Evolutionary conservation across 129 eudicot species (phyloP), one percentile per base, ranked within the genome.

Genomic region (Deinandra increscens): DNA sequence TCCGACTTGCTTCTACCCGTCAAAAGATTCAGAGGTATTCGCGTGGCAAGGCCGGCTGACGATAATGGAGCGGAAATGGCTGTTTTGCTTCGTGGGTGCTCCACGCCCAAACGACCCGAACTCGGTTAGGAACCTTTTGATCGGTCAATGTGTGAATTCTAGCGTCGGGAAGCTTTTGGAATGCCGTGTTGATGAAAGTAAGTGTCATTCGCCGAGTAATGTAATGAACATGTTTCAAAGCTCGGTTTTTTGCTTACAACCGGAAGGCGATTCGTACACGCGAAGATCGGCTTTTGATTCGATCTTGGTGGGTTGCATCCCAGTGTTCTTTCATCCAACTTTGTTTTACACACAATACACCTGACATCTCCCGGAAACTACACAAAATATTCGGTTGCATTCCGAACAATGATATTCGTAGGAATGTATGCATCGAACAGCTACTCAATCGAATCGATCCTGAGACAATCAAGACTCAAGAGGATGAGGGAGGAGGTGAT

Each of bases 21-120:
- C 65, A 29, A 29, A 33, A 13, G 65, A 59, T 59, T 14, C 39
- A 26, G 65, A 59, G 7, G 20, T 59, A 29, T 33, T 59, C 12
- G 7, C 29, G 14, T 59, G 65, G 65, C 65, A 59, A 72, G 83
- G 84, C 20, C 70, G 86, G 45, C 79, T 89, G 90, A 79, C 79
- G 72, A 83, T 82, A 12, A 46, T 77, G 42, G 80, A 83, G 18
- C 13, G 96, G 22, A 79, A 78, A 45, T 79, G 81, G 75, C 89
- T 89, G 1, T 89, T 89, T 64, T 77, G 87, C 53, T 89, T 89
- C 76, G 92, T 83, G 0, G 92, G 96, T 20, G 92, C 89, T 13
- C 92, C 92, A 3, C 83, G 92, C 3, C 96, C 92, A 0, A 80
- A 42, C 18, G 70, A 80, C 34, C 82, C 72, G 13, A 72, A 80